These are phyloP conservation scores for Geotrichum bryndzae DNA, from an alignment of 1,139 yeast genomes.

Conservation along the genomic window DNA sequence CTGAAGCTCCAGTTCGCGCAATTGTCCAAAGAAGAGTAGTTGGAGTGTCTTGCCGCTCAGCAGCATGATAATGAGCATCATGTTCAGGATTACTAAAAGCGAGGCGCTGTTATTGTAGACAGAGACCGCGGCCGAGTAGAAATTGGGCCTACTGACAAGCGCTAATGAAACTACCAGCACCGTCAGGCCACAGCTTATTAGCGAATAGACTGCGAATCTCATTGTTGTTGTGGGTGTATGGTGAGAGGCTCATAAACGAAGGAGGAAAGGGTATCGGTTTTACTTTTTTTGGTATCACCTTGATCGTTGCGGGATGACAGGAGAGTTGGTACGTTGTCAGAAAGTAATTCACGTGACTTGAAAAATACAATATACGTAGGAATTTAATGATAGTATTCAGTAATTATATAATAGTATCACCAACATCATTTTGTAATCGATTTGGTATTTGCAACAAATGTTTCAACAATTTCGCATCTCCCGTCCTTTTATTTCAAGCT, in stretches of 20 bases:
- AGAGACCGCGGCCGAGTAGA: conserved; percentile 42
- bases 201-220: conserved; percentile 25
- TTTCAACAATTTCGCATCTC: not conserved
- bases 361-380: not conserved
- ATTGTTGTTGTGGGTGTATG: conserved; percentile 15
- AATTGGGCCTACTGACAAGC: conserved; percentile 39
- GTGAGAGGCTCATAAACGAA: not conserved
- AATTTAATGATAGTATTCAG: not conserved
- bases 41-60: conserved; percentile 45
- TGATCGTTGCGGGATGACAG: not conserved
- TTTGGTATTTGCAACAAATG: not conserved
- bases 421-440: not conserved
- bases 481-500: not conserved
- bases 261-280: not conserved
- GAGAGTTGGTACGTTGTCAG: not conserved
- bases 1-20: conserved; percentile 70
- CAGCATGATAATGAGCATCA: conserved; percentile 40
- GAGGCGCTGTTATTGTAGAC: conserved; percentile 41
- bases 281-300: too few relatives aligned
- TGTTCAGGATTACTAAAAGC: conserved; percentile 40
- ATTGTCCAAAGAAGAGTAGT: conserved; percentile 60
- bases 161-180: conserved; percentile 33
- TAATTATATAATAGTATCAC: not conserved
- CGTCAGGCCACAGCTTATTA: conserved; percentile 26
- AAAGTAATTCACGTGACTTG: not conserved